Percentiles rank a stretch among this genome's conserved stretches.
These are phyloP conservation scores for Phialemoniopsis sp. DNA, from an alignment of 2,329 filamentous ascomycete genomes.

Conservation along the genomic window DNA sequence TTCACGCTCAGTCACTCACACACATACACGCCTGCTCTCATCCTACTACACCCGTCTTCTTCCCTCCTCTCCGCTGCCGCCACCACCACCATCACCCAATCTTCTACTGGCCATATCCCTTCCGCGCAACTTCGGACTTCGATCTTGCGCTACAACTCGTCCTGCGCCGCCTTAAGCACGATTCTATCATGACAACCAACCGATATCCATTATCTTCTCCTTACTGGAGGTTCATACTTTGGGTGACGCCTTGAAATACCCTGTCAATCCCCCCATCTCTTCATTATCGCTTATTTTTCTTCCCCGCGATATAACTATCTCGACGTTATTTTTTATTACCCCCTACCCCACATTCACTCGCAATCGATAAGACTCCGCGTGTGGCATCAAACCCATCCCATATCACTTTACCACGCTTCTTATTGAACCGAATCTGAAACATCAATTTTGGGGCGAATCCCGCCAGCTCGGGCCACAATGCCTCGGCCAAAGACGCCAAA, in stretches of 20 bases:
- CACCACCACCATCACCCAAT: slow-evolving; percentile 3
- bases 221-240: slow-evolving; percentile 39
- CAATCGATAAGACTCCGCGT: slow-evolving; percentile 5
- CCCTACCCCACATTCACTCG: slow-evolving; percentile 18
- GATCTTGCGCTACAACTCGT: slow-evolving; percentile 1
- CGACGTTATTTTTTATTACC: slow-evolving; percentile 1
- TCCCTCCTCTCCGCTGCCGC: slow-evolving; percentile 1
- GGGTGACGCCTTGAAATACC: slow-evolving; percentile 33
- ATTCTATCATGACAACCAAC: slow-evolving; percentile 43
- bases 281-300: slow-evolving; percentile 11
- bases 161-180: slow-evolving; percentile 19
- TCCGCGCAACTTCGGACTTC: slow-evolving; percentile 6
- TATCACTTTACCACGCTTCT: slow-evolving; percentile 1
- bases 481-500: slow-evolving; percentile 32
- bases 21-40: neutral
- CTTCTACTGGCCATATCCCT: slow-evolving; percentile 1
- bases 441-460: too few relatives aligned
- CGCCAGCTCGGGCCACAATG: slow-evolving; percentile 7
- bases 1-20: too few relatives aligned
- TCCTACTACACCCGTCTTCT: neutral
- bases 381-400: slow-evolving; percentile 4
- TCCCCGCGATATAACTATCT: slow-evolving; percentile 23
- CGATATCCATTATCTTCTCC: slow-evolving; percentile 34
- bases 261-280: slow-evolving; percentile 9
- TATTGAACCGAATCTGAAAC: neutral